Evolutionary conservation across 1,284 basidiomycete genomes (phyloP), one percentile per base, ranked within the genome.

Genomic region (Entoloma clypeatum): DNA sequence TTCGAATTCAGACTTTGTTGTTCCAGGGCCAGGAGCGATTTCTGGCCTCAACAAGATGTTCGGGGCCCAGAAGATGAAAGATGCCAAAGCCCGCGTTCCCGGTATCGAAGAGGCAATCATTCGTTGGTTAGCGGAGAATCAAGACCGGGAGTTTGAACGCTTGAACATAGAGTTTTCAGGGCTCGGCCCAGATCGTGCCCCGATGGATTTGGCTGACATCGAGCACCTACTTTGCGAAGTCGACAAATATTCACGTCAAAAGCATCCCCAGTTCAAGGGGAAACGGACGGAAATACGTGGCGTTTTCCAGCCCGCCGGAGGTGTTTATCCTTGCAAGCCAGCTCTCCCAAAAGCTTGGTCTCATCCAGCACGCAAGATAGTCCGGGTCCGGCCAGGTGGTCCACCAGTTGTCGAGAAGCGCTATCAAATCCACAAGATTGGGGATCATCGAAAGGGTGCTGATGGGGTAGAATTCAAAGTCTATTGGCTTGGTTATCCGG

Each of bases 211-310:
- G n/a, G 68, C 70, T 7, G 79, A 81, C 52, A 66, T 84, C 40
- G 82, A 85, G 57, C 81, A 85, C 52, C 69, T 75, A 0, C 57
- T 84, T 13, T 85, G 81, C 54, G 81, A 85, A 50, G 63, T 81
- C 16, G 77, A 81, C 61, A 84, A 83, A 54, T 83, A 82, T 46
- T 61, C 73, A 14, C 73, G 80, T n/a, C 59, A 60, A 13, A 61
- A 56, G 8, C 68, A 70, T 49, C 67, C 68, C 2, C 33, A 52
- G 16, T 51, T 71, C 25, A 62, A 58, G 44, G 68, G 65, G 21
- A 64, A 56, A 41, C 55, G 63, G 10, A 57, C 48, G 3, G 52
- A 64, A 34, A 44, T 65, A 22, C 49, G 61, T 27, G 52, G 57
- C 4, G 42, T 39, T 24, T 79, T 69, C 47, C 52, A 43, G 8